A percentile compares a stretch with the other conserved stretches of the same genome.
phyloP scores from a whole-genome alignment of 148 eudicot genomes.

The Bassia scoparia region DNA sequence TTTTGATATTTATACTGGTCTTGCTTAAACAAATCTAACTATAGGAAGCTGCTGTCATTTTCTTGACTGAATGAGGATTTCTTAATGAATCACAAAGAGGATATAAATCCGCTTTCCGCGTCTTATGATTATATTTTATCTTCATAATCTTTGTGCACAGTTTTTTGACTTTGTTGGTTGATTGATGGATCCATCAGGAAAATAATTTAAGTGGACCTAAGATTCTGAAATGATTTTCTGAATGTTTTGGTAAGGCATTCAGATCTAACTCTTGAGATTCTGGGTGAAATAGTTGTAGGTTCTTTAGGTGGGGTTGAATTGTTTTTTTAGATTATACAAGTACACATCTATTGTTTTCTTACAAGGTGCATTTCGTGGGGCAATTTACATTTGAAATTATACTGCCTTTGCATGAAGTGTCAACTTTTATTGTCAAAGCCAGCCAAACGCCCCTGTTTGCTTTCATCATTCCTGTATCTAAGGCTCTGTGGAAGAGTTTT shows the following conservation, averaged over 20 bases:
- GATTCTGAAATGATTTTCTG: neutral
- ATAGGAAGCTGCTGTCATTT: slow-evolving; percentile 24
- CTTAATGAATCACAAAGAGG: slow-evolving; percentile 19
- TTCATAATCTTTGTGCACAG: slow-evolving; percentile 5
- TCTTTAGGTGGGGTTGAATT: slow-evolving; percentile 31
- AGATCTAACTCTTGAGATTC: slow-evolving; percentile 32
- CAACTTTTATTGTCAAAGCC: slow-evolving; percentile 29
- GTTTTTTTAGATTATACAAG: slow-evolving; percentile 21
- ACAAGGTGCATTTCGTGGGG: slow-evolving; percentile 7
- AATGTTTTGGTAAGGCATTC: slow-evolving; percentile 14
- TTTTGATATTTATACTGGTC: slow-evolving; percentile 1
- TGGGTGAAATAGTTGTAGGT: slow-evolving; percentile 25
- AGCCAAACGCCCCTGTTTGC: slow-evolving; percentile 27
- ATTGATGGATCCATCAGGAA: slow-evolving; percentile 12
- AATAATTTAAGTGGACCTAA: slow-evolving; percentile 17
- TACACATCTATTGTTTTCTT: slow-evolving; percentile 19
- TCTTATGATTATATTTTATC: slow-evolving; percentile 8
- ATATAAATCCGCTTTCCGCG: slow-evolving; percentile 18
- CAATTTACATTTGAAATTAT: slow-evolving; percentile 15
- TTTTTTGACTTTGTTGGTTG: slow-evolving; percentile 4
- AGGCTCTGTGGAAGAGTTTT: slow-evolving; percentile 6
- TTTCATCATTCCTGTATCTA: slow-evolving; percentile 29
- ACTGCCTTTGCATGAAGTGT: slow-evolving; percentile 20
- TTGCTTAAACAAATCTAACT: slow-evolving; percentile 8
- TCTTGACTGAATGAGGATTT: slow-evolving; percentile 18